These are phyloP conservation scores for Selenicereus undatus DNA, from an alignment of 148 eudicot species.

Conservation along the genomic window DNA sequence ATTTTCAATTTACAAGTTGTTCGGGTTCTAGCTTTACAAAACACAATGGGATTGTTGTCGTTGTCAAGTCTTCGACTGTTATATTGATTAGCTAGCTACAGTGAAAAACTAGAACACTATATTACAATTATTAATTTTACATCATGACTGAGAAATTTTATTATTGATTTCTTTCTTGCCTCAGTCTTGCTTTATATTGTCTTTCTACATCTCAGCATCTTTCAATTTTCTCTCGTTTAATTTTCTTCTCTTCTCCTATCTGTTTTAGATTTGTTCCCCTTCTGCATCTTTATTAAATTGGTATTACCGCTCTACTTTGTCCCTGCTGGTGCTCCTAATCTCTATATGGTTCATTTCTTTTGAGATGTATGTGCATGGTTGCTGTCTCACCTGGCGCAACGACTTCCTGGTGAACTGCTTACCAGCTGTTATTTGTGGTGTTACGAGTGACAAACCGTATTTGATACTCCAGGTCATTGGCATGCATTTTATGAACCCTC, in stretches of 20 bases:
- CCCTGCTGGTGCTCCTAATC: neutral
- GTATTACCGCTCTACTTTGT: neutral
- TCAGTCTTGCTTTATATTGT: neutral
- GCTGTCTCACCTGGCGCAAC: neutral
- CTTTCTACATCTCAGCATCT: neutral
- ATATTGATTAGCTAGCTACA: neutral
- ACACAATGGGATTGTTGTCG: neutral
- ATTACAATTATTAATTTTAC: neutral
- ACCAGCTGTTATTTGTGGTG: constrained; percentile 3
- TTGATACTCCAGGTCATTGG: constrained; percentile 68
- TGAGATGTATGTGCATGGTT: neutral
- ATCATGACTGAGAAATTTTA: neutral
- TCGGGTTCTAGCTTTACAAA: neutral
- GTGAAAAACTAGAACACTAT: neutral
- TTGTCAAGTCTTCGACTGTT: neutral
- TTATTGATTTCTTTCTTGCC: neutral
- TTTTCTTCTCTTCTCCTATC: neutral
- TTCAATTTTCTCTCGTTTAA: neutral
- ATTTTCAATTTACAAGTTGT: neutral
- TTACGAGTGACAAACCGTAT: constrained; percentile 1
- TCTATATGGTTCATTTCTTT: neutral
- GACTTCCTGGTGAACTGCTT: neutral
- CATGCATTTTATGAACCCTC: constrained; percentile 98
- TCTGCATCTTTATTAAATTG: neutral
- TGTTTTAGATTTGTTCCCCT: neutral